A percentile compares a stretch with the other conserved stretches of the same genome.
These are phyloP conservation scores for Salvia rosmarinus DNA, from an alignment of 257 asterid genomes.

Conservation along the genomic window DNA sequence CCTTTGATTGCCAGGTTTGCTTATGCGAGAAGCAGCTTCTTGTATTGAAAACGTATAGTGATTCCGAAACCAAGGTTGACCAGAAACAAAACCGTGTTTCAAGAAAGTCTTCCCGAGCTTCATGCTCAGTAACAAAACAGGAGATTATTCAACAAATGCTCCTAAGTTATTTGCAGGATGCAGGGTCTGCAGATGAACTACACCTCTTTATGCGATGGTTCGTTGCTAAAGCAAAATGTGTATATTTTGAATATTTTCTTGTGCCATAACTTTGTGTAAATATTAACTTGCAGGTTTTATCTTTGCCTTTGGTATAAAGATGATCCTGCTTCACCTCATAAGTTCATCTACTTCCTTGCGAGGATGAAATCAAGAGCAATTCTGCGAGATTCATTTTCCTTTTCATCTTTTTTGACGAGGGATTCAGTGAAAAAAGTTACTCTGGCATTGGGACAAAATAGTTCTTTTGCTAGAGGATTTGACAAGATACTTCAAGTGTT, in stretches of 20 bases:
- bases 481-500: slow-evolving; percentile 95
- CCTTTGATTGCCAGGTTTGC: slow-evolving; percentile 69
- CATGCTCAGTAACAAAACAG: slow-evolving; percentile 53
- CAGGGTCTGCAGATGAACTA: slow-evolving; percentile 68
- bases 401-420: slow-evolving; percentile 65
- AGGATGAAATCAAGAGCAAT: slow-evolving; percentile 78
- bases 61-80: slow-evolving; percentile 57
- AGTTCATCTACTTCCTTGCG: slow-evolving; percentile 60
- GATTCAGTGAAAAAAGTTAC: slow-evolving; percentile 76
- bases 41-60: slow-evolving; percentile 62
- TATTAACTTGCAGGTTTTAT: slow-evolving; percentile 79
- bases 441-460: slow-evolving; percentile 86
- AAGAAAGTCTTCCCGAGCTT: slow-evolving; percentile 53
- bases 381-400: slow-evolving; percentile 61
- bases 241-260: slow-evolving; percentile 26
- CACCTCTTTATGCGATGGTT: slow-evolving; percentile 85
- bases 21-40: slow-evolving; percentile 76
- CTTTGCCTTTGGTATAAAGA: slow-evolving; percentile 97
- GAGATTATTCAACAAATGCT: slow-evolving; percentile 96
- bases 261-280: slow-evolving; percentile 28
- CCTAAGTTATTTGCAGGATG: slow-evolving; percentile 82
- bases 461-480: slow-evolving; percentile 92
- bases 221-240: slow-evolving; percentile 41
- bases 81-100: slow-evolving; percentile 48
- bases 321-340: slow-evolving; percentile 77